Percentiles rank a stretch among this genome's conserved stretches.
phyloP scores from a whole-genome alignment of 2,329 filamentous ascomycete species.

The Sphaerulina populicola region DNA sequence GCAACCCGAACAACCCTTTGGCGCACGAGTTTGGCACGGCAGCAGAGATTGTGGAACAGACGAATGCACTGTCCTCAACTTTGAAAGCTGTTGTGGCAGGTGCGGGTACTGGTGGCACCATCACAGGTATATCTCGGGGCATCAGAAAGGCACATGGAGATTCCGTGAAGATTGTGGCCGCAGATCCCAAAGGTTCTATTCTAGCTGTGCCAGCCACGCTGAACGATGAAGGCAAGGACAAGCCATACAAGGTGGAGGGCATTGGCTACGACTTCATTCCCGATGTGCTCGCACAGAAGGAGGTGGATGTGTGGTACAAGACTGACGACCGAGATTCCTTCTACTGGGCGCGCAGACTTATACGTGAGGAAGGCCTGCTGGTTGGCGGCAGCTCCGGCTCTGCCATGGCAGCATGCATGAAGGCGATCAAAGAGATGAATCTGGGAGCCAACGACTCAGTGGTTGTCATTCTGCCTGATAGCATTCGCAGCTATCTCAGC shows the following conservation, averaged over 20 bases:
- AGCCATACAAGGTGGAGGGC: constrained; percentile 93
- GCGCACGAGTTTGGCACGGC: constrained; percentile 93
- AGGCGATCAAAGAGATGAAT: constrained; percentile 66
- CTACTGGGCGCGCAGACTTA: constrained; percentile 77
- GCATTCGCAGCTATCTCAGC: constrained; percentile 91
- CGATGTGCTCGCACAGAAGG: constrained; percentile 72
- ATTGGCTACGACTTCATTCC: constrained; percentile 99
- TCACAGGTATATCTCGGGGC: constrained; percentile 78
- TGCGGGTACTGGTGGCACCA: constrained; percentile 90
- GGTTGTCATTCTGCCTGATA: constrained; percentile 87
- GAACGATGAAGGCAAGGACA: constrained; percentile 72
- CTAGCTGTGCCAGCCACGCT: constrained; percentile 71
- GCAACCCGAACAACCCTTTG: constrained; percentile 80
- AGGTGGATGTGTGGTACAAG: constrained; percentile 96
- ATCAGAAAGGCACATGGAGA: constrained; percentile 73
- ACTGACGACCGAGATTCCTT: constrained; percentile 91
- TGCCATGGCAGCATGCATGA: constrained; percentile 73
- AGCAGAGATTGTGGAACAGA: constrained; percentile 93
- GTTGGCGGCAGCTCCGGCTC: constrained; percentile 91
- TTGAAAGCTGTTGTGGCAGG: constrained; percentile 80
- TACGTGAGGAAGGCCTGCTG: constrained; percentile 86
- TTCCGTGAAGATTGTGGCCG: constrained; percentile 79
- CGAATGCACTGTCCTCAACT: constrained; percentile 52
- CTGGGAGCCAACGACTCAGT: constrained; percentile 77
- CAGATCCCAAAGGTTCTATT: constrained; percentile 87